Conservation (phyloP, 164 flowering plant species). For the Liriodendron chinense region DNA sequence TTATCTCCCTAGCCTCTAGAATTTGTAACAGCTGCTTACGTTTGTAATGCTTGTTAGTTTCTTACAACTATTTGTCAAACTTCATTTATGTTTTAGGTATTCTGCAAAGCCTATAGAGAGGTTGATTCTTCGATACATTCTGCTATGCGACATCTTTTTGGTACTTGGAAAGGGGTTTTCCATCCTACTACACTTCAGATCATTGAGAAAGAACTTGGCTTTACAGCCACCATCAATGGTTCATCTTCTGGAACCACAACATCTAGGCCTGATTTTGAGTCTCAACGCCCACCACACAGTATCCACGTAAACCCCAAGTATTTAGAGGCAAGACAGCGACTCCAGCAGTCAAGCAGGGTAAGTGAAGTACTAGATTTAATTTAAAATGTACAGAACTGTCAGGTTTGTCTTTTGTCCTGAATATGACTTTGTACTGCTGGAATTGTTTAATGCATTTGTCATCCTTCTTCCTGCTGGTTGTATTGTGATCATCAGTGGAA, state of each 20-base stretch:
- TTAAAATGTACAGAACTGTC: background rate
- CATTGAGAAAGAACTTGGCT: constrained; percentile 87
- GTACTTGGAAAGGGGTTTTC: constrained; percentile 95
- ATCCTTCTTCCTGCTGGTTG: background rate
- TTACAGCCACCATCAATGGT: constrained; percentile 47
- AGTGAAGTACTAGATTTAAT: constrained; percentile 13
- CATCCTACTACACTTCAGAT: constrained; percentile 72
- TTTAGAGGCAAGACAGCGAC: constrained; percentile 81
- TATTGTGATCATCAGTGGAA: background rate
- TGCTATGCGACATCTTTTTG: constrained; percentile 95
- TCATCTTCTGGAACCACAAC: constrained; percentile 51
- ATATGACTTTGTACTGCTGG: too few species aligned
- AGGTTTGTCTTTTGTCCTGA: too few species aligned
- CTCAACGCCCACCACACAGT: constrained; percentile 76
- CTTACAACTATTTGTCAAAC: background rate
- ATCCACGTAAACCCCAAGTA: constrained; percentile 99
- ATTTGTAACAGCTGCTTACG: background rate
- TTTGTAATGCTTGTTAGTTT: background rate
- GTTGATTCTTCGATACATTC: constrained; percentile 72
- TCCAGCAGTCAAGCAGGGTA: constrained; percentile 83
- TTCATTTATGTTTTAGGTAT: constrained; percentile 51
- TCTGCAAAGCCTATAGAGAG: constrained; percentile 86
- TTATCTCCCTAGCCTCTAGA: background rate
- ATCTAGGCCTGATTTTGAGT: constrained; percentile 60
- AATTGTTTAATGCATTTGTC: background rate